These are phyloP conservation scores for Desmodesmus armatus DNA, from an alignment of 139 green algal species.

Conservation along the genomic window DNA sequence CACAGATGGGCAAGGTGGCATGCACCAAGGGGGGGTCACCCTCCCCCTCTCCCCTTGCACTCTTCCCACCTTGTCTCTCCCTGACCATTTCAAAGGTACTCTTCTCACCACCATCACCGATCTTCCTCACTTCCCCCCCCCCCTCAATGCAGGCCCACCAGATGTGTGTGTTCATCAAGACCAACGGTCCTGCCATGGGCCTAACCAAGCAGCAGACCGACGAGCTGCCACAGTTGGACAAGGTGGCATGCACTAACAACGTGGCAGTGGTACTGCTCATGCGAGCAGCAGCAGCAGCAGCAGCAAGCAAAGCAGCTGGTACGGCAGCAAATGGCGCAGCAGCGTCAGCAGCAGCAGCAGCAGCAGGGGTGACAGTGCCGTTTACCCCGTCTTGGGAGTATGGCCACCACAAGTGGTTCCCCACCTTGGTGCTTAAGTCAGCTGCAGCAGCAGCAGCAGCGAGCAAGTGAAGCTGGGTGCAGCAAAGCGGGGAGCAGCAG, in stretches of 20 bases:
- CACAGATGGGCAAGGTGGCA: slow-evolving; percentile 16
- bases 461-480: no score
- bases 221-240: background rate
- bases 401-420: slow-evolving; percentile 4
- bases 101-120: no score
- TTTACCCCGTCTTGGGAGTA: slow-evolving; percentile 16
- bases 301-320: background rate
- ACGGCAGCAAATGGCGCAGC: background rate
- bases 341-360: background rate
- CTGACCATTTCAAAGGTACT: no score
- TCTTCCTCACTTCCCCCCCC: no score
- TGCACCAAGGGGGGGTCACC: no score
- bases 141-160: background rate
- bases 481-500: slow-evolving; percentile 19
- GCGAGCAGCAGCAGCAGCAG: slow-evolving; percentile 27
- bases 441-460: slow-evolving; percentile 27
- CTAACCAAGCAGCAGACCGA: background rate
- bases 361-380: background rate
- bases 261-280: slow-evolving; percentile 23
- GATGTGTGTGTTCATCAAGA: background rate
- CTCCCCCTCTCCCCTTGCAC: no score
- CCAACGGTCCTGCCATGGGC: background rate
- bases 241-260: slow-evolving; percentile 9
- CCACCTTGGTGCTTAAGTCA: slow-evolving; percentile 26
- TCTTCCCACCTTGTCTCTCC: no score